Conservation (phyloP, 208 protist genomes). For the Crithidia thermophila region DNA sequence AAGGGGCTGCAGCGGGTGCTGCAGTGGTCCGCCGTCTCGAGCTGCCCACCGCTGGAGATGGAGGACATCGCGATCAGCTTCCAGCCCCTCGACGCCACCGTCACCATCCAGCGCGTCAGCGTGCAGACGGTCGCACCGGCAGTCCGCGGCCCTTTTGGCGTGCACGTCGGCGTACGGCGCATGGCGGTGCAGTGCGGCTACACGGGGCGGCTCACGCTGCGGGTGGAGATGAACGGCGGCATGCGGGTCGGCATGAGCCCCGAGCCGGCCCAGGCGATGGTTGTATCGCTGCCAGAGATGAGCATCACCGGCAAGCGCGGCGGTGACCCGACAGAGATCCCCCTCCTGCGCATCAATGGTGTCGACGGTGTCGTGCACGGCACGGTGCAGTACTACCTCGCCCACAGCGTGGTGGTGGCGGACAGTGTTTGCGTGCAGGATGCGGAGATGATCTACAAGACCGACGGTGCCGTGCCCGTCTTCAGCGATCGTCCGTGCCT, state of each 20-base stretch:
- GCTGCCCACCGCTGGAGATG: constrained; percentile 21
- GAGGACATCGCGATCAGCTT: constrained; percentile 20
- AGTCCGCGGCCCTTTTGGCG: constrained; percentile 15
- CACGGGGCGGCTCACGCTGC: constrained; percentile 12
- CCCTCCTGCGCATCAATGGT: constrained; percentile 10
- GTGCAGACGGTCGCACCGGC: constrained; percentile 16
- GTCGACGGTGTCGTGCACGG: constrained; percentile 14
- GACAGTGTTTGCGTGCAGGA: constrained; percentile 16
- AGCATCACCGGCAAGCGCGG: constrained; percentile 4
- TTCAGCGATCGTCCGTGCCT: constrained; percentile 37
- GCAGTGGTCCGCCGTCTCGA: constrained; percentile 21
- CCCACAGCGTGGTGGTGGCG: constrained; percentile 13
- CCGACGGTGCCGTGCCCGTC: constrained; percentile 12
- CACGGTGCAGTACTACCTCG: constrained; percentile 17
- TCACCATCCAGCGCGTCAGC: constrained; percentile 14
- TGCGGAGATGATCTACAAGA: constrained; percentile 26
- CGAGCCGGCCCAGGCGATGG: constrained; percentile 3
- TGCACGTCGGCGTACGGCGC: constrained; percentile 15
- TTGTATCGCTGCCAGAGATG: constrained; percentile 11
- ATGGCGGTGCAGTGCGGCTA: constrained; percentile 12
- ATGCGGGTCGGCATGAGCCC: constrained; percentile 14
- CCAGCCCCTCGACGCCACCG: constrained; percentile 25
- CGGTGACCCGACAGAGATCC: constrained; percentile 1
- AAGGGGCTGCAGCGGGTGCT: constrained; percentile 10
- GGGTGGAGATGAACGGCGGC: constrained; percentile 15